Evolutionary conservation across 208 protist genomes (phyloP).

Genomic region (Sergeia podlipaevii): DNA sequence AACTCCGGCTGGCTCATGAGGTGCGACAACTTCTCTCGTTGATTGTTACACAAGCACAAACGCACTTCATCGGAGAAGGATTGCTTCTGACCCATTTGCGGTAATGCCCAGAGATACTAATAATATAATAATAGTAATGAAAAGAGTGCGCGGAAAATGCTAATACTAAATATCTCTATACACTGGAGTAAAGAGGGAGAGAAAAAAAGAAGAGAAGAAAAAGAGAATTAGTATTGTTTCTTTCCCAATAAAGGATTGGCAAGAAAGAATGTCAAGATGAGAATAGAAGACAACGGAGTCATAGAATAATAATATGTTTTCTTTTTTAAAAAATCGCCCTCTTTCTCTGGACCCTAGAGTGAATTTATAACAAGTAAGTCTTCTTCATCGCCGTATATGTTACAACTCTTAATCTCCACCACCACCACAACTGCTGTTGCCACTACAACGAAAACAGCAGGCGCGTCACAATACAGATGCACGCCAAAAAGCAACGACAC

Average conservation of each 20-base stretch:
- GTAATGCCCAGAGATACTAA: constrained; percentile 11
- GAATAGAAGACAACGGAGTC: not conserved
- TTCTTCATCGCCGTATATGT: too few species aligned
- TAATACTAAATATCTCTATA: not conserved
- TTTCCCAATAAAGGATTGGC: not conserved
- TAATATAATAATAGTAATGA: constrained; percentile 1
- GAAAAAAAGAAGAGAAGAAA: constrained; percentile 9
- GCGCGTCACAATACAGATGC: too few species aligned
- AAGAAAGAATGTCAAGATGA: not conserved
- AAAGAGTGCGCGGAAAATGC: constrained; percentile 1
- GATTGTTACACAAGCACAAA: constrained; percentile 58
- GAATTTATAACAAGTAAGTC: too few species aligned
- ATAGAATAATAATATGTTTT: not conserved
- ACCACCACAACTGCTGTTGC: not conserved
- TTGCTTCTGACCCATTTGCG: constrained; percentile 48
- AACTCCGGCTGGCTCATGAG: constrained; percentile 44
- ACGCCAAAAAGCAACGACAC: too few species aligned
- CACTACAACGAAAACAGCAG: too few species aligned
- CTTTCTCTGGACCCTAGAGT: too few species aligned
- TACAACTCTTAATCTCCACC: not conserved
- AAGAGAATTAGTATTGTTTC: not conserved
- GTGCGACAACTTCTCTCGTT: constrained; percentile 26
- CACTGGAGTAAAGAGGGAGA: not conserved
- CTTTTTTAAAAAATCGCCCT: too few species aligned
- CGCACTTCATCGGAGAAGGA: constrained; percentile 44